phyloP scores from a whole-genome alignment of 1,284 basidiomycete species.

The Schizophyllum amplum region DNA sequence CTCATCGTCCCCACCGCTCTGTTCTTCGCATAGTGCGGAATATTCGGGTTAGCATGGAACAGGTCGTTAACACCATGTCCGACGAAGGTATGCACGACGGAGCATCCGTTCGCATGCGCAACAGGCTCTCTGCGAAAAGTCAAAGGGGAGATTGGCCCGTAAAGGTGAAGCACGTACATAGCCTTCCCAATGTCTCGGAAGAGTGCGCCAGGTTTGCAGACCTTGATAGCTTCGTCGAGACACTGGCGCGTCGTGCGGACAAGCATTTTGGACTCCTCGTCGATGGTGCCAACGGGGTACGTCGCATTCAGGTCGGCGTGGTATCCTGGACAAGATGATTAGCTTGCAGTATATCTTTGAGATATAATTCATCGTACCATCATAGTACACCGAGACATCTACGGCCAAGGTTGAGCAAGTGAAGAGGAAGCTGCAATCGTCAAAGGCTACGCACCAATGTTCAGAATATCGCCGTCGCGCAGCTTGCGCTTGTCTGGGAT shows the following conservation, averaged over 20 bases:
- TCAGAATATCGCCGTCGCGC: conserved; percentile 87
- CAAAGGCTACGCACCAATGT: conserved; percentile 53
- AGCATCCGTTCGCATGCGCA: conserved; percentile 71
- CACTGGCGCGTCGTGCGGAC: conserved; percentile 74
- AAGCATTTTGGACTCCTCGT: conserved; percentile 73
- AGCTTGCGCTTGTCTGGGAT: conserved; percentile 86
- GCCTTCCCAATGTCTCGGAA: conserved; percentile 77
- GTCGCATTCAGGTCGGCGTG: conserved; percentile 89
- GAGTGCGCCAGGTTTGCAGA: conserved; percentile 84
- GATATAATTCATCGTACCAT: background rate
- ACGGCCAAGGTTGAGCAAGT: no score
- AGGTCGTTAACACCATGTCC: conserved; percentile 87
- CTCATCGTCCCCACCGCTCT: conserved; percentile 82
- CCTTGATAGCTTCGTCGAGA: conserved; percentile 79
- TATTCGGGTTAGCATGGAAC: conserved; percentile 70
- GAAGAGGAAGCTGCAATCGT: no score
- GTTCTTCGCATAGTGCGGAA: conserved; percentile 81
- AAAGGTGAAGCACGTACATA: conserved; percentile 45
- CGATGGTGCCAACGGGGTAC: conserved; percentile 82
- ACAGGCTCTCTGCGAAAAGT: conserved; percentile 62
- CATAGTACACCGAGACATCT: background rate
- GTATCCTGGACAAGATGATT: conserved; percentile 43
- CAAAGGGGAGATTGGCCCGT: background rate
- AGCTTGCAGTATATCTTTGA: background rate
- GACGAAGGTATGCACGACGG: conserved; percentile 81